These are phyloP conservation scores for Aspergillus sojae DNA, from an alignment of 2,329 filamentous ascomycete species.

Conservation along the genomic window DNA sequence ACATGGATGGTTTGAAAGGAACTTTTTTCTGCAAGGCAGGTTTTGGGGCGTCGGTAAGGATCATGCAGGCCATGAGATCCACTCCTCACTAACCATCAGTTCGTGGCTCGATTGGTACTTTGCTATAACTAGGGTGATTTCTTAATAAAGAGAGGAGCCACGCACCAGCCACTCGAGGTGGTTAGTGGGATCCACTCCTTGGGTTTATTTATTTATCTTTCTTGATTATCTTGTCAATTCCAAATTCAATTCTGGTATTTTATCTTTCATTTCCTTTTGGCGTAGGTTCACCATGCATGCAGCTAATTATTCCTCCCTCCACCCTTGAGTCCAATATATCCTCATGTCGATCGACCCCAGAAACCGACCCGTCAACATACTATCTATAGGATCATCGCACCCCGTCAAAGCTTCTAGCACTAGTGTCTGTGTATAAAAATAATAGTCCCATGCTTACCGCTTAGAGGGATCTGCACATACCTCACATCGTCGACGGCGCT, in stretches of 20 bases:
- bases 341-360: background rate
- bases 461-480: background rate
- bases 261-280: background rate
- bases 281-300: background rate
- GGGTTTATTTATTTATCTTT: background rate
- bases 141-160: background rate
- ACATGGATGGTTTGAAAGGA: background rate
- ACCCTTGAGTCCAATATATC: background rate
- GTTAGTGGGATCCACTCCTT: background rate
- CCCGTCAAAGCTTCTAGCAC: background rate
- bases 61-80: background rate
- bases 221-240: background rate
- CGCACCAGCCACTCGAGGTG: background rate
- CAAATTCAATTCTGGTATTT: background rate
- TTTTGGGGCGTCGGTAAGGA: background rate
- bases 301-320: background rate
- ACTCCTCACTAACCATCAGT: background rate
- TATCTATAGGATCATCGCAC: background rate
- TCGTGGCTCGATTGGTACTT: too few species aligned
- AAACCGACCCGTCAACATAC: background rate
- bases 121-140: too few species aligned
- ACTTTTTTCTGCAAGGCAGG: background rate
- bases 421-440: background rate
- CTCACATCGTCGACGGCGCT: background rate
- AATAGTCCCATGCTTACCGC: background rate